phyloP scores from a whole-genome alignment of 202 grass and related monocot genomes.

The Panicum hallii region DNA sequence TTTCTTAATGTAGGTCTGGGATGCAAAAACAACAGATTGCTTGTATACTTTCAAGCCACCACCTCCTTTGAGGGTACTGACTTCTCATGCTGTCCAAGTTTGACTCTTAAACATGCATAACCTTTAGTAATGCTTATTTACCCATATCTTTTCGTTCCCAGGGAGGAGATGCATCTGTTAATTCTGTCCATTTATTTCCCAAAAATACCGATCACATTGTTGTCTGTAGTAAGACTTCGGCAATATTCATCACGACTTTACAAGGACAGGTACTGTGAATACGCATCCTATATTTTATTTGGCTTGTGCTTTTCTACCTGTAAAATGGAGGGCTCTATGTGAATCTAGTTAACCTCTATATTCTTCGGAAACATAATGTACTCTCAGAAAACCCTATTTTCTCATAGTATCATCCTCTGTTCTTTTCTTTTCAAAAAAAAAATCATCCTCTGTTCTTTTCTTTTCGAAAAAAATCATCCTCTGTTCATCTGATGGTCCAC shows the following conservation, averaged over 20 bases:
- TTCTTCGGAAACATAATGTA: conserved; percentile 23
- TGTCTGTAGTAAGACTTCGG: conserved; percentile 93
- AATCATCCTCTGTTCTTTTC: too few species aligned
- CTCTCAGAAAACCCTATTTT: background rate
- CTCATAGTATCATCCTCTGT: conserved; percentile 14
- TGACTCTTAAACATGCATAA: conserved; percentile 37
- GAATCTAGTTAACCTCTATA: conserved; percentile 15
- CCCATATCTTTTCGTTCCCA: conserved; percentile 48
- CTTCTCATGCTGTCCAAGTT: conserved; percentile 25
- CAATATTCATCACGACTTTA: conserved; percentile 96
- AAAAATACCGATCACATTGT: conserved; percentile 97
- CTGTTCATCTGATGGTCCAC: conserved; percentile 18
- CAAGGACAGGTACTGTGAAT: conserved; percentile 87
- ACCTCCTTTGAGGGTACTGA: conserved; percentile 85
- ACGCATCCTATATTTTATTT: conserved; percentile 17
- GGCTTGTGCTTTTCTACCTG: background rate
- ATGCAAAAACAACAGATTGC: conserved; percentile 97
- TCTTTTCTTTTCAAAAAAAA: too few species aligned
- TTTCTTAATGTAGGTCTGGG: conserved; percentile 78
- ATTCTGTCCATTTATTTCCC: conserved; percentile 90
- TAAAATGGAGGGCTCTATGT: background rate
- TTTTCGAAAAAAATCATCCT: background rate
- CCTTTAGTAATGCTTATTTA: conserved; percentile 27
- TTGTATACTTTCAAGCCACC: conserved; percentile 96
- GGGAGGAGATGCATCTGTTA: conserved; percentile 95